Evolutionary conservation across 345 rosid genomes (phyloP), one percentile per base, ranked within the genome.

Genomic region (Odontarrhena argentea): DNA sequence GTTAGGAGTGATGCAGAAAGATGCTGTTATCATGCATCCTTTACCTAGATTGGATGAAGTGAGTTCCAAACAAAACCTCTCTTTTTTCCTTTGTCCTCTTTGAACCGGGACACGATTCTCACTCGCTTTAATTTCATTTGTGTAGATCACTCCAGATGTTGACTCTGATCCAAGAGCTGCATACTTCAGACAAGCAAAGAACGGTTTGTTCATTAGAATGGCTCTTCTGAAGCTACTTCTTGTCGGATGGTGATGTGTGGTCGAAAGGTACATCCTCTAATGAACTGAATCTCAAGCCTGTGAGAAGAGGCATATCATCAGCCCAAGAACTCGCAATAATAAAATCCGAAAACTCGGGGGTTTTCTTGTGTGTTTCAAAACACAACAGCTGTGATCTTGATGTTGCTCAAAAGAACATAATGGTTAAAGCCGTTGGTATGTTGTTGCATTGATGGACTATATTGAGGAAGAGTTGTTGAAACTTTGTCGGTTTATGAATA

Each of bases 41-140:
- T 87, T 94, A 49, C 99, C 99, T 0, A 83, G 97, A 80, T 88
- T 94, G 6, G 97, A 94, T 40, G 96, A 94, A 90, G 98, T 87
- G 54, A 75, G 67, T 65, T 48, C 1, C 9, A 24, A 9, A 5
- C 0, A 32, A 8, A 32, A 11, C 32, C 9, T 7, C 15, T 18
- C 5, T 8, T 11, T 26, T 32, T 30, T 47, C 32, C 0, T 60
- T 30, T 10, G 3, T 11, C 53, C 48, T 40, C 6, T 41, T 28
- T 32, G 47, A 32, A 41, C 3, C 2, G 0, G 1, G 0, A 26
- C 42, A 35, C 46, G 34, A 28, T 15, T 37, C 55, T 42, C 54
- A 66, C 22, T 69, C 13, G 44, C 9, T 61, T 12, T 40, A 14
- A 10, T 50, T 44, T 0, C 8, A 36, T 35, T 6, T 40, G n/a